Evolutionary conservation across 2,329 filamentous ascomycete species (phyloP).

Genomic region (Aspergillus sp.): DNA sequence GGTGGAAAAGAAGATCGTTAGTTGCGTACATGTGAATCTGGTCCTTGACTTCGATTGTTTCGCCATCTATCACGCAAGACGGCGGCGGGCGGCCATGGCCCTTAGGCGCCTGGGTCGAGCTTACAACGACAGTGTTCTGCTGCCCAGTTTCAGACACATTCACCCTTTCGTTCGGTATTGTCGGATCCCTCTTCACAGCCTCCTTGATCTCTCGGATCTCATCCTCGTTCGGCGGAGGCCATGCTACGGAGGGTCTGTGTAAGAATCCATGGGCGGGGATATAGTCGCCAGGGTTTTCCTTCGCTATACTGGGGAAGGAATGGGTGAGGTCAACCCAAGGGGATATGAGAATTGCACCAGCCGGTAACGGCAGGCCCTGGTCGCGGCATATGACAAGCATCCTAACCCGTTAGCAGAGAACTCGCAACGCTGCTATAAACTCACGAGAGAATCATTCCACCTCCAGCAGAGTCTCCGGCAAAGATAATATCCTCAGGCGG

Average conservation of each 20-base stretch:
- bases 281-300: constrained; percentile 74
- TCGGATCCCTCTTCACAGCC: constrained; percentile 47
- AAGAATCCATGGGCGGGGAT: constrained; percentile 86
- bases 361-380: constrained; percentile 77
- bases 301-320: constrained; percentile 86
- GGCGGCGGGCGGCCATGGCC: constrained; percentile 28
- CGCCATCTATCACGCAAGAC: constrained; percentile 71
- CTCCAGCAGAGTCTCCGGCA: constrained; percentile 90
- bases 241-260: constrained; percentile 83
- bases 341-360: constrained; percentile 85
- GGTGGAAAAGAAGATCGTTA: constrained; percentile 81
- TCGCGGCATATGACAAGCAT: constrained; percentile 81
- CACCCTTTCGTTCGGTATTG: constrained; percentile 7
- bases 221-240: constrained; percentile 85
- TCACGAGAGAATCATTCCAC: constrained; percentile 75
- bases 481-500: constrained; percentile 80
- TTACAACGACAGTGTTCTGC: constrained; percentile 22
- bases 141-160: constrained; percentile 26
- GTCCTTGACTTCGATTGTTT: constrained; percentile 73
- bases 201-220: constrained; percentile 57
- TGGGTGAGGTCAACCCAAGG: constrained; percentile 97
- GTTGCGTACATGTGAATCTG: constrained; percentile 89
- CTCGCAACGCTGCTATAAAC: constrained; percentile 10
- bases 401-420: constrained; percentile 27
- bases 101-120: background rate